phyloP scores from a whole-genome alignment of 73 alveolate genomes.

The Tetrahymena elliotti region DNA sequence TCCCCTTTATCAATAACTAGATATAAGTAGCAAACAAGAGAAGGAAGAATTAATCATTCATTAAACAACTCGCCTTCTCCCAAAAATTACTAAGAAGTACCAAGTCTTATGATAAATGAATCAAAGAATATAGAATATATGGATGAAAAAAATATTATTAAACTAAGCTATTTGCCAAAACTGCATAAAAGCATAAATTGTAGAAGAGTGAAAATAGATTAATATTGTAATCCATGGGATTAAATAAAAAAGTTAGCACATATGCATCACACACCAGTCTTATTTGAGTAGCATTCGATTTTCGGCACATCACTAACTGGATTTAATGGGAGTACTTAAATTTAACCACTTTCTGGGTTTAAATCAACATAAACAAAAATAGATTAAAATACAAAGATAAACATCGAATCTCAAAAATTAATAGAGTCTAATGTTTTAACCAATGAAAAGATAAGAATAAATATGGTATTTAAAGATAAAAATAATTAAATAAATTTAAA shows the following conservation, averaged over 20 bases:
- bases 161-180: not conserved
- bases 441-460: not conserved
- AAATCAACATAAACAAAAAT: not conserved
- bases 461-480: not conserved
- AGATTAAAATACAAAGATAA: not conserved
- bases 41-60: not conserved
- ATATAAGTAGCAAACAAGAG: not conserved
- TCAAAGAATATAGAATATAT: not conserved
- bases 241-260: not conserved
- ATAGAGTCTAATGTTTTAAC: not conserved
- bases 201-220: not conserved
- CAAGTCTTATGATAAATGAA: not conserved
- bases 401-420: not conserved
- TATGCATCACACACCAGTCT: not conserved
- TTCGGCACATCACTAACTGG: not conserved
- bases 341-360: not conserved
- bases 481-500: not conserved
- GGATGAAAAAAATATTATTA: not conserved
- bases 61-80: not conserved
- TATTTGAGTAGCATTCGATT: not conserved
- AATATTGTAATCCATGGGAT: not conserved
- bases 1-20: not conserved
- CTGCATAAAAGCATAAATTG: not conserved
- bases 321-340: not conserved
- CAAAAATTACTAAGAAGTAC: not conserved